phyloP scores from a whole-genome alignment of 805 yeast species.

The Lipomyces lipofer region DNA sequence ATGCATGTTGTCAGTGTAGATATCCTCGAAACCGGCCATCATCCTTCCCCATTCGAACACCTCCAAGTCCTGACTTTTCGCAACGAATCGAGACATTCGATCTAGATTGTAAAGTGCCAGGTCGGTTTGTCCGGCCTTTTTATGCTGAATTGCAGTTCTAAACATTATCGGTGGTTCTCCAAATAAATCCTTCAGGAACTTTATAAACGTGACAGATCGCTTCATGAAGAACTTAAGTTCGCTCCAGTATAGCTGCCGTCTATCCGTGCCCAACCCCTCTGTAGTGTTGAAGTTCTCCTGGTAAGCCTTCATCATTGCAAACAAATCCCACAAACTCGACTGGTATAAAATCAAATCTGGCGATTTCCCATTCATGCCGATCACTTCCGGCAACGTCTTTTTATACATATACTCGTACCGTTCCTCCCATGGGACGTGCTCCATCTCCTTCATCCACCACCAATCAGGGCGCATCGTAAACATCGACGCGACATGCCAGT shows the following conservation, averaged over 20 bases:
- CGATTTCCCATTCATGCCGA: conserved; percentile 5
- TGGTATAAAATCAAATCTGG: conserved; percentile 13
- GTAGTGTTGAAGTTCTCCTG: background rate
- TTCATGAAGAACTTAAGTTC: conserved; percentile 2
- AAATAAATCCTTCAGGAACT: background rate
- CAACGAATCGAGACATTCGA: conserved; percentile 7
- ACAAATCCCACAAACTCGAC: conserved; percentile 8
- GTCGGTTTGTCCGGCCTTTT: background rate
- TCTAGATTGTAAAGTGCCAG: conserved; percentile 3
- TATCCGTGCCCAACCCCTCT: background rate
- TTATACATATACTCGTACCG: conserved; percentile 8
- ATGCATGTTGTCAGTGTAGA: conserved; percentile 9
- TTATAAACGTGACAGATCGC: background rate
- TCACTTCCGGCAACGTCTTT: conserved; percentile 4
- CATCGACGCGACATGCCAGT: conserved; percentile 19
- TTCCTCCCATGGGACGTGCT: conserved; percentile 11
- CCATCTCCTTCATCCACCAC: conserved; percentile 21
- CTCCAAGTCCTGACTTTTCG: conserved; percentile 5
- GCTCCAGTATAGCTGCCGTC: conserved; percentile 6
- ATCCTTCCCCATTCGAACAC: conserved; percentile 17
- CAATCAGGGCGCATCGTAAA: conserved; percentile 19
- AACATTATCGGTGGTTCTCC: conserved; percentile 18
- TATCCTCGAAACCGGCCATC: conserved; percentile 3
- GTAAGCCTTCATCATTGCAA: conserved; percentile 2
- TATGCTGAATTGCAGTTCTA: conserved; percentile 1